A percentile compares a stretch with the other conserved stretches of the same genome.
phyloP scores from a whole-genome alignment of 371 early-diverging fungal species.

The Mortierella sp. region DNA sequence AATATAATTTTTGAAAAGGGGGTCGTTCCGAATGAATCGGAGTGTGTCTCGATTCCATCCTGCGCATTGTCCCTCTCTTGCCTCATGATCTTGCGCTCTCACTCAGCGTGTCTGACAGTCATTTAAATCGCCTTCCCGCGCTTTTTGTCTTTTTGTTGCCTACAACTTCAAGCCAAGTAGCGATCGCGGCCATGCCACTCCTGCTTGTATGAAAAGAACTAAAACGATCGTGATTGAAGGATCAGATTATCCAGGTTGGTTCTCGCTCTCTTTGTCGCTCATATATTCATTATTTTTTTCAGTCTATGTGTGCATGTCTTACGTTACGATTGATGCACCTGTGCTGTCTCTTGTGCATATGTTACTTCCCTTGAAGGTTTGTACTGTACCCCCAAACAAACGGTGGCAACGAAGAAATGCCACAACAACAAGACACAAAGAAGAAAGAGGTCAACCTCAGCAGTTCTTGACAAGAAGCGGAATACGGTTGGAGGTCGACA shows the following conservation, averaged over 20 bases:
- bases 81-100: neutral
- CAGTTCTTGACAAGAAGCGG: neutral
- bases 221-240: no score
- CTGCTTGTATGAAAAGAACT: no score
- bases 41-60: slow-evolving; percentile 28
- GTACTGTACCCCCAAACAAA: no score
- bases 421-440: no score
- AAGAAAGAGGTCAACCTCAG: neutral
- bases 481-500: neutral
- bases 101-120: neutral
- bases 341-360: no score
- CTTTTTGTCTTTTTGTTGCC: neutral
- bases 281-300: no score
- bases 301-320: no score
- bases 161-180: neutral
- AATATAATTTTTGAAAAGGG: slow-evolving; percentile 1
- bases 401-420: no score
- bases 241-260: no score
- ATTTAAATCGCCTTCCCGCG: neutral
- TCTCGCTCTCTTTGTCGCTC: no score
- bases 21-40: slow-evolving; percentile 20
- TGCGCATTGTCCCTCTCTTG: slow-evolving; percentile 19
- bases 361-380: no score
- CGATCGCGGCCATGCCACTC: neutral
- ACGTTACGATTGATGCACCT: no score